phyloP scores from a whole-genome alignment of 345 rosid species.

The Aegle marmelos region DNA sequence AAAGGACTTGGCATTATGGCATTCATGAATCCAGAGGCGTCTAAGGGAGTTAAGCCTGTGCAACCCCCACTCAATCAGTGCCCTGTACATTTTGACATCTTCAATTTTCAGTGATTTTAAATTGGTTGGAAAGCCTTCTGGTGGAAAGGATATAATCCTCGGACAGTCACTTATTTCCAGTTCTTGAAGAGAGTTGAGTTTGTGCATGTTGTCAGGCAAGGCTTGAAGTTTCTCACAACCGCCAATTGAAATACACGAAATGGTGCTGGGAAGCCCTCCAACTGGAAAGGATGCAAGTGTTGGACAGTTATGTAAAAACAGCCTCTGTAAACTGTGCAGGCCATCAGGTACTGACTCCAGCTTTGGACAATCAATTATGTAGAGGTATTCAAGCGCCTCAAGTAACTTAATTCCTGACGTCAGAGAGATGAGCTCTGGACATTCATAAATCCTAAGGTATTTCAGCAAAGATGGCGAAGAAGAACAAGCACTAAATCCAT shows the following conservation, averaged over 20 bases:
- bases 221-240: not conserved
- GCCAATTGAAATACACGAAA: not conserved
- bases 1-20: not conserved
- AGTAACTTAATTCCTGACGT: not conserved
- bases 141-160: not conserved
- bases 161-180: not conserved
- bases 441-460: not conserved
- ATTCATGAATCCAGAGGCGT: not conserved
- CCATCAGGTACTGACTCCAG: not conserved
- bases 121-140: not conserved
- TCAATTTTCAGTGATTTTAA: not conserved
- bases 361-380: not conserved
- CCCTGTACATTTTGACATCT: not conserved
- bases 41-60: not conserved
- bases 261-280: not conserved
- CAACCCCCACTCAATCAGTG: slow-evolving; percentile 3
- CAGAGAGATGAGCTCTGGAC: slow-evolving; percentile 8
- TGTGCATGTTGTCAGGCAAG: not conserved
- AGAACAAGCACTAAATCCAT: too few species aligned
- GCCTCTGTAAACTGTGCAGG: not conserved
- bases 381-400: not conserved
- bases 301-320: not conserved
- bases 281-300: not conserved
- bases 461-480: not conserved
- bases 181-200: not conserved